Percentiles rank a stretch among this genome's conserved stretches.
Evolutionary conservation across 1,284 basidiomycete genomes (phyloP).

Genomic region (Waitea zeae): DNA sequence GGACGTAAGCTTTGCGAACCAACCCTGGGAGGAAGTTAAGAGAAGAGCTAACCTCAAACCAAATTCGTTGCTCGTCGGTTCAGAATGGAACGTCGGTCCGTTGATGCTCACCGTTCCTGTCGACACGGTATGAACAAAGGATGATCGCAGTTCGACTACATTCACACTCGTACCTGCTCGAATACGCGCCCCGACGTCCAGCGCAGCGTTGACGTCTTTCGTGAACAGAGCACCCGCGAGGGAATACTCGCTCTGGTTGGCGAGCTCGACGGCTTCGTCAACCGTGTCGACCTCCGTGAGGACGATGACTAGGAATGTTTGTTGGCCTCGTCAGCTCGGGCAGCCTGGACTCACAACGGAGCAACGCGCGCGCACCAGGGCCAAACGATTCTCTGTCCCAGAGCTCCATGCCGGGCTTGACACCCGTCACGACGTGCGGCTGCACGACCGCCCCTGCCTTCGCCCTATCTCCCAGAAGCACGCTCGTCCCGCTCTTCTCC

Average conservation of each 20-base stretch:
- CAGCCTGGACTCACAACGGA: slow-evolving; percentile 7
- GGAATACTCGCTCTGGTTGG: slow-evolving; percentile 37
- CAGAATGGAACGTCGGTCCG: slow-evolving; percentile 14
- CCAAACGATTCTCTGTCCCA: slow-evolving; percentile 45
- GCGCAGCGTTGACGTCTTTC: slow-evolving; percentile 23
- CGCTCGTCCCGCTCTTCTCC: slow-evolving; percentile 27
- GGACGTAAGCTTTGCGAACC: too few species aligned
- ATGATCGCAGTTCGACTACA: background rate
- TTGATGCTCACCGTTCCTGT: slow-evolving; percentile 25
- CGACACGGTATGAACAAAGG: background rate
- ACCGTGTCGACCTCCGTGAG: slow-evolving; percentile 28
- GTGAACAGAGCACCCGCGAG: slow-evolving; percentile 39
- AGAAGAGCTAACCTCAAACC: slow-evolving; percentile 15
- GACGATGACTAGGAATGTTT: slow-evolving; percentile 23
- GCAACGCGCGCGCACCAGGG: slow-evolving; percentile 21
- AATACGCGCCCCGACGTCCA: slow-evolving; percentile 30
- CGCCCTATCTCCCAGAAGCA: slow-evolving; percentile 27
- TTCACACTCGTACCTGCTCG: slow-evolving; percentile 21
- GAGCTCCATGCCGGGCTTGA: slow-evolving; percentile 29
- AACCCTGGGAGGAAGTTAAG: slow-evolving; percentile 4
- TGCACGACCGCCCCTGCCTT: slow-evolving; percentile 26
- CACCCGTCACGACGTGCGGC: slow-evolving; percentile 32
- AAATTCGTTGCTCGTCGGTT: slow-evolving; percentile 9
- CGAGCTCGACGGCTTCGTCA: slow-evolving; percentile 34
- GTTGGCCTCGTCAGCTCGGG: too few species aligned